Evolutionary conservation across 306 rosid species (phyloP).

Genomic region (Lagenaria siceraria): DNA sequence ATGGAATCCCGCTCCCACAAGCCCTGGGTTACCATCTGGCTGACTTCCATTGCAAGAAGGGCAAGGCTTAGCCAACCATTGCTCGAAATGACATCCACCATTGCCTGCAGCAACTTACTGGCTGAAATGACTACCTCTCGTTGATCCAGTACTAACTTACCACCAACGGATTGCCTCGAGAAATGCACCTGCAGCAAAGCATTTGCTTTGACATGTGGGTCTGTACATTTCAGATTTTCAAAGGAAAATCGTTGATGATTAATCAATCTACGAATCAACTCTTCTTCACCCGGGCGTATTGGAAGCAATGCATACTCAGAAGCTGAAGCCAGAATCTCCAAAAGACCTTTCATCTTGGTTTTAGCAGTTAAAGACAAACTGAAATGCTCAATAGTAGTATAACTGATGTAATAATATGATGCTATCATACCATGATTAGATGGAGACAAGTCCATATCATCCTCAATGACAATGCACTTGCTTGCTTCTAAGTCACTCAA

Average conservation of each 20-base stretch:
- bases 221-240: constrained; percentile 59
- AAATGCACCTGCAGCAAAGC: constrained; percentile 87
- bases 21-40: constrained; percentile 93
- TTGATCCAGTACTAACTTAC: constrained; percentile 73
- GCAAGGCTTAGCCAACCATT: constrained; percentile 78
- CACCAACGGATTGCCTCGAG: constrained; percentile 59
- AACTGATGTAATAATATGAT: constrained; percentile 69
- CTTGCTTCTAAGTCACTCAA: constrained; percentile 73
- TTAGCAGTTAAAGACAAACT: constrained; percentile 59
- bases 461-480: constrained; percentile 60
- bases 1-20: constrained; percentile 83
- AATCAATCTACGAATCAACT: constrained; percentile 7
- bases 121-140: constrained; percentile 74
- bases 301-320: constrained; percentile 79
- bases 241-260: constrained; percentile 13
- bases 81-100: constrained; percentile 85
- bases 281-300: constrained; percentile 82
- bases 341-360: constrained; percentile 82
- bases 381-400: constrained; percentile 78
- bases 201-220: constrained; percentile 73
- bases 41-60: constrained; percentile 80
- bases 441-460: constrained; percentile 69
- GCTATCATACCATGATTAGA: constrained; percentile 81
- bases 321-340: constrained; percentile 66
- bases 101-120: constrained; percentile 69